Evolutionary conservation across 257 asterid genomes (phyloP).

Genomic region (Nicotiana tabacum): DNA sequence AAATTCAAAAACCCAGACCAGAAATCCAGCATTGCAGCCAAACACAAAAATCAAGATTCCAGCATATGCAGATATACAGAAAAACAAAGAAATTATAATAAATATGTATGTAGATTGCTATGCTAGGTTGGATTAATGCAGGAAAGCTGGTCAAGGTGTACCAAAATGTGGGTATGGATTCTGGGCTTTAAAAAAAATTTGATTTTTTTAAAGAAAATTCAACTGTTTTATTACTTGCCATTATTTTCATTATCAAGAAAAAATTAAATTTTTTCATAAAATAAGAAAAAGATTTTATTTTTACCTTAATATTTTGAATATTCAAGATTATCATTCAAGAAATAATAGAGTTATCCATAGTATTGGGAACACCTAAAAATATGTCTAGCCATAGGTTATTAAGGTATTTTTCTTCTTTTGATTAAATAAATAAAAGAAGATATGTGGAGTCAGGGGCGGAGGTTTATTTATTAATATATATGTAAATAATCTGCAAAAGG

Average conservation of each 20-base stretch:
- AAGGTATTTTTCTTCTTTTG: not conserved
- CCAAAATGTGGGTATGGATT: constrained; percentile 15
- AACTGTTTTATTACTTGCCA: constrained; percentile 3
- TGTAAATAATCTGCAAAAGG: no score
- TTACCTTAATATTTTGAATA: not conserved
- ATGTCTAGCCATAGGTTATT: constrained; percentile 8
- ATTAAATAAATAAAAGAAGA: not conserved
- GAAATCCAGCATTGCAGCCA: constrained; percentile 24
- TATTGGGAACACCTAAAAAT: constrained; percentile 8
- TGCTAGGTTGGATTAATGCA: constrained; percentile 22
- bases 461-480: no score
- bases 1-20: constrained; percentile 20
- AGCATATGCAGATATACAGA: constrained; percentile 6
- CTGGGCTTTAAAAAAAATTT: constrained; percentile 12
- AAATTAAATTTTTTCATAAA: not conserved
- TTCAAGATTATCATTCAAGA: constrained; percentile 3
- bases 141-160: constrained; percentile 21
- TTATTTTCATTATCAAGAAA: not conserved
- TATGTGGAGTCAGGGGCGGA: not conserved
- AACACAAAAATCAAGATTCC: not conserved
- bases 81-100: not conserved
- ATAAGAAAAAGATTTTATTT: not conserved
- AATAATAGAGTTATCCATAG: not conserved
- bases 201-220: constrained; percentile 5
- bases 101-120: constrained; percentile 9